Evolutionary conservation across 1,139 yeast species (phyloP).

Genomic region (Kodamaea plutei): DNA sequence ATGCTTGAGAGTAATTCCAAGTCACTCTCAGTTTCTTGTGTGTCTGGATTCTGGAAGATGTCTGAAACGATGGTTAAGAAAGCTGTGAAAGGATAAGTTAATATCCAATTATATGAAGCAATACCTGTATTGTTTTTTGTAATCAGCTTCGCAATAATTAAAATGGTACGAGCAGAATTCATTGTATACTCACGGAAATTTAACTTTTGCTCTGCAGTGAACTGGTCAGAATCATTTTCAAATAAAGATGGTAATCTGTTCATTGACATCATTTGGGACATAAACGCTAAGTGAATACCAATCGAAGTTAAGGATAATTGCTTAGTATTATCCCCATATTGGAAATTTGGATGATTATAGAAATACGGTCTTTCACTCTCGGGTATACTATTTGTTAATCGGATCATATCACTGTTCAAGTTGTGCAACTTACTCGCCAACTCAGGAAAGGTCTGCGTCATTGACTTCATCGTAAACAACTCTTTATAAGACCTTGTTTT

Average conservation of each 20-base stretch:
- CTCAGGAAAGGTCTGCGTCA: constrained; percentile 9
- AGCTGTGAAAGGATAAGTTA: constrained; percentile 33
- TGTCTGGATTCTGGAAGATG: constrained; percentile 29
- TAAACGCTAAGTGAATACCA: constrained; percentile 26
- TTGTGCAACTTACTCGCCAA: constrained; percentile 9
- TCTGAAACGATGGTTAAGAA: constrained; percentile 29
- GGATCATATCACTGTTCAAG: constrained; percentile 15
- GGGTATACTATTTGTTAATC: constrained; percentile 11
- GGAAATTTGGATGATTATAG: constrained; percentile 15
- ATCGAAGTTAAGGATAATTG: not conserved
- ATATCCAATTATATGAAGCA: constrained; percentile 31
- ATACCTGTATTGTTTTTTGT: constrained; percentile 18
- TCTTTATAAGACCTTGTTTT: constrained; percentile 26
- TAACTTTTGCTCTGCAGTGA: constrained; percentile 3
- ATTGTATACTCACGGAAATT: constrained; percentile 24
- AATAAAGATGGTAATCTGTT: constrained; percentile 30
- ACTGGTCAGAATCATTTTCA: constrained; percentile 15
- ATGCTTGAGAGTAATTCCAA: constrained; percentile 27
- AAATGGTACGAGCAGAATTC: constrained; percentile 35
- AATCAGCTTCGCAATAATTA: constrained; percentile 22
- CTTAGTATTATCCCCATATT: constrained; percentile 2
- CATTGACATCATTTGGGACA: constrained; percentile 33
- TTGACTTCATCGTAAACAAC: constrained; percentile 28
- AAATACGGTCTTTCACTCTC: constrained; percentile 12
- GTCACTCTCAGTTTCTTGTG: constrained; percentile 27